Conservation (phyloP, 768 basidiomycete genomes). For the Pleurotus sapidus region DNA sequence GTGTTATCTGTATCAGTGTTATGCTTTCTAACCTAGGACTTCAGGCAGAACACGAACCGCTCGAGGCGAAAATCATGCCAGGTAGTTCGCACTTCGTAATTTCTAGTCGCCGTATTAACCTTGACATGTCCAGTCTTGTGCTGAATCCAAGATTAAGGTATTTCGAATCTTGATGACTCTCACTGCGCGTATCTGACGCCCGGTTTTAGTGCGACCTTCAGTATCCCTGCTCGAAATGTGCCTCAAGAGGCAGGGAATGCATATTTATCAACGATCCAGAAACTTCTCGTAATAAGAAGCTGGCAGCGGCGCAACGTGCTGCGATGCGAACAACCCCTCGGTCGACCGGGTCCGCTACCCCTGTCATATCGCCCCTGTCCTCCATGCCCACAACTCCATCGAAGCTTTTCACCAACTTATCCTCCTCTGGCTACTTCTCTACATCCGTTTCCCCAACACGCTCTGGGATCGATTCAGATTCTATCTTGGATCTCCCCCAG, state of each 20-base stretch:
- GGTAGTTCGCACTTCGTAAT: conserved; percentile 20
- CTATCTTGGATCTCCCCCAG: conserved; percentile 11
- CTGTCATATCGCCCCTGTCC: background rate
- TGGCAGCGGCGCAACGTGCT: conserved; percentile 27
- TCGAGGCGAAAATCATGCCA: conserved; percentile 69
- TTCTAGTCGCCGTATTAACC: conserved; percentile 2
- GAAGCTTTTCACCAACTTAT: conserved; percentile 36
- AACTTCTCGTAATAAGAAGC: conserved; percentile 35
- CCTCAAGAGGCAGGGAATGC: conserved; percentile 59
- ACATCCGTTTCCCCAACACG: background rate
- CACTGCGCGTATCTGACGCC: background rate
- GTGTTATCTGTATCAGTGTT: conserved; percentile 11
- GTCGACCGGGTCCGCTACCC: background rate
- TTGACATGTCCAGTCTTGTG: conserved; percentile 44
- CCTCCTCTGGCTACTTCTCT: background rate
- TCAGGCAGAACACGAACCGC: conserved; percentile 42
- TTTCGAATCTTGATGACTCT: background rate
- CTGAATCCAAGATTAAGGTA: conserved; percentile 66
- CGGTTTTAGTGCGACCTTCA: conserved; percentile 50
- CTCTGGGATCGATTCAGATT: background rate
- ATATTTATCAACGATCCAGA: conserved; percentile 54
- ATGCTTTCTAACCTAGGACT: conserved; percentile 11
- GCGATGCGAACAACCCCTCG: conserved; percentile 11
- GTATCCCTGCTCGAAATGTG: conserved; percentile 67
- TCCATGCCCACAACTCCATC: conserved; percentile 32